Conservation (phyloP, 768 basidiomycete species). For the Dacryopinax spathularia region DNA sequence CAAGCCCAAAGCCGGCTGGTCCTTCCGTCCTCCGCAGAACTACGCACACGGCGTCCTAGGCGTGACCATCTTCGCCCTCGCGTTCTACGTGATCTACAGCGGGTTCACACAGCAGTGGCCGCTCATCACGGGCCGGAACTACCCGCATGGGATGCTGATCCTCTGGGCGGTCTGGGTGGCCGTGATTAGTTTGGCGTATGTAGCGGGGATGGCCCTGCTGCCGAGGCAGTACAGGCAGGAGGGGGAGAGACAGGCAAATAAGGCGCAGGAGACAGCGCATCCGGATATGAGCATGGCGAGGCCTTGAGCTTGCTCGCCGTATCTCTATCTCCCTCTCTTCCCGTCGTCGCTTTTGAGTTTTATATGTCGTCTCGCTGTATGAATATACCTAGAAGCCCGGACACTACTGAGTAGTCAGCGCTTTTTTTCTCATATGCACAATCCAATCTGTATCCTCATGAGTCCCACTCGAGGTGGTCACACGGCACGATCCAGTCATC, state of each 20-base stretch:
- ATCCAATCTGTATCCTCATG: background rate
- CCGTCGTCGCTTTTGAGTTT: background rate
- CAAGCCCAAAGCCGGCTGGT: constrained; percentile 27
- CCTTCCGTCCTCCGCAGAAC: constrained; percentile 37
- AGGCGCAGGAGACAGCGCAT: background rate
- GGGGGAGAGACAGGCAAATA: constrained; percentile 6
- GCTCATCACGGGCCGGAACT: constrained; percentile 29
- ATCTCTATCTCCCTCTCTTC: background rate
- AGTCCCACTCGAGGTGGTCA: too few species aligned
- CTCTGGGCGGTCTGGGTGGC: constrained; percentile 38
- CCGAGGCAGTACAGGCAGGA: constrained; percentile 39
- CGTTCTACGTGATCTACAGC: constrained; percentile 26
- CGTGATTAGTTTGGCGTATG: constrained; percentile 33
- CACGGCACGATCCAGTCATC: too few species aligned
- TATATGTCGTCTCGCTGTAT: background rate
- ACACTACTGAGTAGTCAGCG: too few species aligned
- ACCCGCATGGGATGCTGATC: constrained; percentile 23
- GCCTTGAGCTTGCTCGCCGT: background rate
- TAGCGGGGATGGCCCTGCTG: constrained; percentile 28
- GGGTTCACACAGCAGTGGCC: constrained; percentile 35
- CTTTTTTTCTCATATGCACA: background rate
- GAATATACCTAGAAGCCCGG: background rate
- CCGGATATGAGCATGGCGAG: background rate
- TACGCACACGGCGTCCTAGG: constrained; percentile 45
- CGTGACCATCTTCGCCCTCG: constrained; percentile 34